These are phyloP conservation scores for Tanacetum coccineum DNA, from an alignment of 129 eudicot genomes.

Conservation along the genomic window DNA sequence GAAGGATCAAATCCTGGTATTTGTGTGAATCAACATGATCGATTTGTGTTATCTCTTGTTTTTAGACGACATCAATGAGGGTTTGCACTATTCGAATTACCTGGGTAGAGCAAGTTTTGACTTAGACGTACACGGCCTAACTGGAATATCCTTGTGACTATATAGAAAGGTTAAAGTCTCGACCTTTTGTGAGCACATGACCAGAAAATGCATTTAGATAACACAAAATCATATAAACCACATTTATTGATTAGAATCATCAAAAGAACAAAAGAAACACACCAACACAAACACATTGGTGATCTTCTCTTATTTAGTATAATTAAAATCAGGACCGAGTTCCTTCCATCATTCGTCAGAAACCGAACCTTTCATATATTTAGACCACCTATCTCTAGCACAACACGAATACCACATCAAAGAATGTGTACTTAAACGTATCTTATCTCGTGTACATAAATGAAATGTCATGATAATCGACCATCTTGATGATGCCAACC, in stretches of 20 bases:
- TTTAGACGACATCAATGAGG: no score
- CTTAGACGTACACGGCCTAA: no score
- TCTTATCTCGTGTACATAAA: conserved; percentile 18
- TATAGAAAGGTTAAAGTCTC: no score
- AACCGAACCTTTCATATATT: conserved; percentile 1
- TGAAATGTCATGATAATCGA: background rate
- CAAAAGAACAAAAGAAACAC: background rate
- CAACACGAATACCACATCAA: conserved; percentile 23
- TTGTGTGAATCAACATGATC: no score
- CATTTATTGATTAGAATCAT: conserved; percentile 1
- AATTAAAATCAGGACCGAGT: background rate
- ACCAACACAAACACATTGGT: conserved; percentile 8
- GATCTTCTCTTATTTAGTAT: conserved; percentile 10
- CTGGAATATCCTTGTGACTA: no score
- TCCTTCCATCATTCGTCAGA: conserved; percentile 12
- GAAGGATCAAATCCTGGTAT: no score
- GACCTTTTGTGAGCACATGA: background rate
- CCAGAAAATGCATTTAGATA: background rate
- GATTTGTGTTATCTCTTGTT: no score
- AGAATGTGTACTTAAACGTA: conserved; percentile 14
- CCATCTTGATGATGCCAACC: background rate
- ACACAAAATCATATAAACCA: background rate
- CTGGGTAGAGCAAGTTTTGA: no score
- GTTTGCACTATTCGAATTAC: no score
- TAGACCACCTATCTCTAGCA: background rate